Evolutionary conservation across 2,329 filamentous ascomycete genomes (phyloP), one percentile per base, ranked within the genome.

Genomic region (Fusarium nygamai): DNA sequence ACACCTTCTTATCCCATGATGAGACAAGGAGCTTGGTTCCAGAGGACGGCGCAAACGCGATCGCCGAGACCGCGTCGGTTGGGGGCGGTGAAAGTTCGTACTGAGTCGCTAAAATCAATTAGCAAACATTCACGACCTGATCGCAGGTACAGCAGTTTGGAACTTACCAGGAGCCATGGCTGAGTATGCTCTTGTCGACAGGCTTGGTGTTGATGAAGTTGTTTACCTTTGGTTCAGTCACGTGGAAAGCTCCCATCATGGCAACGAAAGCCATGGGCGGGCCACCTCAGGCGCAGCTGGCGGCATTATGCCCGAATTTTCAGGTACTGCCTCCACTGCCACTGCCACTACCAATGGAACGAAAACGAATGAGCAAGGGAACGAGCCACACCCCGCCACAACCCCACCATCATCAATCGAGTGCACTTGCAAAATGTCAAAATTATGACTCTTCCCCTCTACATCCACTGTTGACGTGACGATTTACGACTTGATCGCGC

Each of bases 1-100:
- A 97, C 64, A 97, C 91, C 81, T 94, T 91, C 83, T 92, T 94
- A 84, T 98, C 96, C 96, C 96, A 99, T 64, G 95, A 98, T 17
- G 95, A 93, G 77, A 96, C 95, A n/a, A 97, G 90, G 43, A 99
- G 88, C 77, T 92, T 92, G 61, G 88, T 90, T 7, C 92, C 88
- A n/a, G 92, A 91, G 70, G 88, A 85, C 41, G 94, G 93, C 74
- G 95, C 94, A 87, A 97, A 99, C 80, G 91, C 91, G 79, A 98
- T 86, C 31, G 94, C 88, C 54, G 96, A 97, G 78, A 98, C 93
- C 78, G 93, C 94, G 84, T 99, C 96, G 76, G 89, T 89, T 17
- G 96, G 96, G 53, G 95, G 92, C 78, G 94, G 90, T 69, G 91
- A 88, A 80, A 98, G 89, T 83, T 96, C 93, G 85, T 94, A 95